Base-by-base conservation (phyloP, 202 grass and related monocot genomes). In the Zizania palustris region DNA sequence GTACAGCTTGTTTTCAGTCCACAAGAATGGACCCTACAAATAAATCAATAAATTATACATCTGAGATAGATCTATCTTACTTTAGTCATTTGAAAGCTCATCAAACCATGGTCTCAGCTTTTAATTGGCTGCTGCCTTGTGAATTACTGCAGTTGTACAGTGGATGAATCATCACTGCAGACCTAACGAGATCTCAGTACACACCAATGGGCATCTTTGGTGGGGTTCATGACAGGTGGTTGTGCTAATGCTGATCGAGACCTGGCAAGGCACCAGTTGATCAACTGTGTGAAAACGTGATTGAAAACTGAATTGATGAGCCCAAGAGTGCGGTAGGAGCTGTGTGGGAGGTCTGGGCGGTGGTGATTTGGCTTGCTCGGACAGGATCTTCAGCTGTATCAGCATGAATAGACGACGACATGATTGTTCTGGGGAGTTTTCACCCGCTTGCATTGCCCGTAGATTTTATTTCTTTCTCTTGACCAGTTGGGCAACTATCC, bases 301-400 rank as follows among this genome's bases (percentile, higher is more conserved):
- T 11, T 60, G 37, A 12, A 61, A 67, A 67, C 42, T 44, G 34
- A 19, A 63, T 82, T 57, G 76, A 38, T 39, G 36, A 73, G 53
- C 21, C 13, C 8, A 21, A 44, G 42, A 51, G 1, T 60, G 22
- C 3, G 63, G 67, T 37, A 22, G 7, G 53, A 20, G 35, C 46
- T 80, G 68, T 80, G 68, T 48, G 12, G 34, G 50, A 9, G 40
- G 7, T 59, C 48, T 49, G 45, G 66, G 56, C 18, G 21, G 18
- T 63, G 21, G 18, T 63, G 69, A 38, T 70, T 65, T 74, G 85
- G 28, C 73, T 42, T 67, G 20, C 79, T 66, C 43, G 45, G 74
- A 82, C 85, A 78, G 68, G 79, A 87, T 78, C 85, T 78, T 55
- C 9, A 11, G 57, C 69, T 69, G 69, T 75, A 79, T 83, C 75